These are phyloP conservation scores for Kappamyces sp. DNA, from an alignment of 192 early-diverging fungal species.

Conservation along the genomic window DNA sequence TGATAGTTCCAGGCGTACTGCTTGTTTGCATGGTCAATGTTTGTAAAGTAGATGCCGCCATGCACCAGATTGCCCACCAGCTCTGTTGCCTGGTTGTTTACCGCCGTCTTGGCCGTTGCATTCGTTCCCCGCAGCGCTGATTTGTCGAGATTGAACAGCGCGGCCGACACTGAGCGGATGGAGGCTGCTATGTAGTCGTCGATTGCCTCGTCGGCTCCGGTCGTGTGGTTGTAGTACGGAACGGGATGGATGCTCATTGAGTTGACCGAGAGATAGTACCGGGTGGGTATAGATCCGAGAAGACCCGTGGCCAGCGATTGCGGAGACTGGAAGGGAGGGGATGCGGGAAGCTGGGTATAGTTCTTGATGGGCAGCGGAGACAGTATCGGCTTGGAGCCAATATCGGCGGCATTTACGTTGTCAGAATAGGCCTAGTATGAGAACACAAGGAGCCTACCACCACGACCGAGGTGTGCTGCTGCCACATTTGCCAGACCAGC, in stretches of 20 bases:
- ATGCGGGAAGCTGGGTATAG: neutral
- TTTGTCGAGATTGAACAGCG: conserved; percentile 43
- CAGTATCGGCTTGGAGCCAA: conserved; percentile 25
- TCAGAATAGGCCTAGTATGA: conserved; percentile 16
- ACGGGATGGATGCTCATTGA: conserved; percentile 29
- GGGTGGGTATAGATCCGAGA: conserved; percentile 21
- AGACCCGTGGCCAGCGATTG: conserved; percentile 6
- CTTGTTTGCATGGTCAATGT: conserved; percentile 43
- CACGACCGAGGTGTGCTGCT: conserved; percentile 31
- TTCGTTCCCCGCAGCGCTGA: conserved; percentile 16
- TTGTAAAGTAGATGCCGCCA: conserved; percentile 49
- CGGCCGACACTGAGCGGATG: conserved; percentile 30
- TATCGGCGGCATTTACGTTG: conserved; percentile 16
- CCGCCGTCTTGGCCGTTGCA: conserved; percentile 1
- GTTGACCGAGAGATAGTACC: conserved; percentile 35
- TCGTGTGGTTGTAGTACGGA: conserved; percentile 34
- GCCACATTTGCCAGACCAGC: conserved; percentile 24
- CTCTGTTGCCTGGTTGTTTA: conserved; percentile 15
- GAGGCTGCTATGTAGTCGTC: conserved; percentile 37
- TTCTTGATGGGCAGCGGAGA: neutral
- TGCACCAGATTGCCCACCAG: conserved; percentile 47
- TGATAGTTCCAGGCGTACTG: conserved; percentile 22
- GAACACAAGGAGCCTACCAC: too few species aligned
- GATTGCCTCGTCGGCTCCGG: conserved; percentile 18
- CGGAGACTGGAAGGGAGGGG: conserved; percentile 26